Evolutionary conservation across 1,284 basidiomycete species (phyloP), one percentile per base, ranked within the genome.

Genomic region (Melampsora medusae): DNA sequence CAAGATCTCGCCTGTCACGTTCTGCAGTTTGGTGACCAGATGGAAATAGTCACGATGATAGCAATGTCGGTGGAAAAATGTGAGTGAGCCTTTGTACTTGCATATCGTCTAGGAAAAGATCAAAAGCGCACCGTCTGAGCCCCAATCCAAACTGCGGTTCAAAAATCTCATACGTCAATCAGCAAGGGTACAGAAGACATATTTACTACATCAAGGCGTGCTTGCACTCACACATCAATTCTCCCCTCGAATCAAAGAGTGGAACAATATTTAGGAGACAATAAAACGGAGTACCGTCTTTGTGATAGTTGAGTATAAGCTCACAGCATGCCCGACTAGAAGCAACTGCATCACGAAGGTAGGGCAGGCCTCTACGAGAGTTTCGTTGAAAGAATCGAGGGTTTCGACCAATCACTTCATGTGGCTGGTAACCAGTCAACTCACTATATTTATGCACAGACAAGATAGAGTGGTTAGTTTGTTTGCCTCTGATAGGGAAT

Each of bases 341-440:
- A 50, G 33, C 19, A 69, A 53, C 22, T 65, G 67, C 61, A 35
- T 53, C 35, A 69, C 67, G 31, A 66, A 48, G 28, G 60, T 49
- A 38, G 62, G 64, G 53, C 50, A 64, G n/a, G 71, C 67, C 31
- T 62, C 71, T 38, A 28, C 42, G 1, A 10, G 42, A 22, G 25
- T 67, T 56, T 35, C 49, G 61, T 67, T 74, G 65, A 10, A 74
- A 64, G 25, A 74, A 67, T 4, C 67, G 66, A 67, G 81, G 82
- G 77, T 82, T 82, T 62, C 80, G 75, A 0, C 81, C 81, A 17
- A 82, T 80, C 64, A 82, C 80, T 46, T 78, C 78, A 14, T 77
- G 38, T 12, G 74, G 49, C 1, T 67, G 59, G 77, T 82, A 82
- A 28, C 82, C 82, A 33, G 80, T 81, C 49, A 77, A 49, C 31